These are phyloP conservation scores for Fusarium veterinarium DNA, from an alignment of 2,329 filamentous ascomycete genomes.

Conservation along the genomic window DNA sequence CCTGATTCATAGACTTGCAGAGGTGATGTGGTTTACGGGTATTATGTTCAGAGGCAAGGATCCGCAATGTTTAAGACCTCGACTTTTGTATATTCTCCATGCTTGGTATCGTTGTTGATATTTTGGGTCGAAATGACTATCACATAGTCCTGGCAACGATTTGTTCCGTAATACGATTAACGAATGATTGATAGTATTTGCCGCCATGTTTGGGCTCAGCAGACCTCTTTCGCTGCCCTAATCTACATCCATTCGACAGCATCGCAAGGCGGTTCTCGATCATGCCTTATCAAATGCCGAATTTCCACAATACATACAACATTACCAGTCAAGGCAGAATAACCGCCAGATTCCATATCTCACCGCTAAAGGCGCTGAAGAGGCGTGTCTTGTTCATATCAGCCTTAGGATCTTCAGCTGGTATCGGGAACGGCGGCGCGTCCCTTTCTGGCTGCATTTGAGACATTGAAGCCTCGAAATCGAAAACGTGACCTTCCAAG, in stretches of 20 bases:
- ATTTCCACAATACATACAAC: conserved; percentile 8
- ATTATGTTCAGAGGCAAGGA: background rate
- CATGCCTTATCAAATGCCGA: conserved; percentile 12
- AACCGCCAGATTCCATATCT: background rate
- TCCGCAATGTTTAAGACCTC: background rate
- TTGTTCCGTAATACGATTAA: background rate
- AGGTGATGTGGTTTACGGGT: background rate
- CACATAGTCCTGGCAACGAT: background rate
- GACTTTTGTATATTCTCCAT: background rate
- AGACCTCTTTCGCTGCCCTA: background rate
- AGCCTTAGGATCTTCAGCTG: conserved; percentile 25
- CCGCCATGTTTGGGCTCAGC: conserved; percentile 24
- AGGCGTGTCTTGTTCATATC: background rate
- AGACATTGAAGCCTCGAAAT: conserved; percentile 25
- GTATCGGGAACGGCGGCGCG: conserved; percentile 13
- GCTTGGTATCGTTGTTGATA: background rate
- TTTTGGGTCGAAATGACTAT: background rate
- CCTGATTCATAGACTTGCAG: conserved; percentile 6
- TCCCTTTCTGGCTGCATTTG: conserved; percentile 17
- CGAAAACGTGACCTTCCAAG: conserved; percentile 3
- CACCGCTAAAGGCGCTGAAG: background rate
- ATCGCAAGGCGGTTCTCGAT: conserved; percentile 1
- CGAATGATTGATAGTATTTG: background rate
- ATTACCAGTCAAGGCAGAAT: background rate
- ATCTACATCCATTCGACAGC: background rate